Evolutionary conservation across 116 monocot species (phyloP).

Genomic region (Dioscorea cayenensis): DNA sequence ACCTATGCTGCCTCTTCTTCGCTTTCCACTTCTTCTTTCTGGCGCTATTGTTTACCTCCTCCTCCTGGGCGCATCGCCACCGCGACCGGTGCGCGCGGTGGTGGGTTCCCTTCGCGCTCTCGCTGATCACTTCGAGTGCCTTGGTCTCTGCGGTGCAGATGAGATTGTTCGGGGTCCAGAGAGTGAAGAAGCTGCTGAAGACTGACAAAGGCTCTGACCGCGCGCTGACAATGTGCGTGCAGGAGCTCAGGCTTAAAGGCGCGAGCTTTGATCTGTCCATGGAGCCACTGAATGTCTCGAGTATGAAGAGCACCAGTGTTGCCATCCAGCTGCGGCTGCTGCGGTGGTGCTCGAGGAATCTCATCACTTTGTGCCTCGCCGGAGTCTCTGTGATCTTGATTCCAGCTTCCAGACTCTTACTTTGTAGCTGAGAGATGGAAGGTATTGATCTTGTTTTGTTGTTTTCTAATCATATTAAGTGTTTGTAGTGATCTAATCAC

Average conservation of each 20-base stretch:
- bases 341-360: slow-evolving; percentile 3
- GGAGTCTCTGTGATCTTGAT: background rate
- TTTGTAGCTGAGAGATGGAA: background rate
- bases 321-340: slow-evolving; percentile 45
- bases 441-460: too few species aligned
- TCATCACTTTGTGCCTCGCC: background rate
- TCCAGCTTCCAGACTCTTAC: background rate
- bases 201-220: slow-evolving; percentile 48
- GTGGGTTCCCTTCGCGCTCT: slow-evolving; percentile 65
- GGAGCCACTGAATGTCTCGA: slow-evolving; percentile 35
- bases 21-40: slow-evolving; percentile 71
- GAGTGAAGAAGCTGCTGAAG: slow-evolving; percentile 21
- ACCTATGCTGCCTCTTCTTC: slow-evolving; percentile 72
- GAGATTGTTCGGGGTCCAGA: slow-evolving; percentile 42
- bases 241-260: slow-evolving; percentile 96
- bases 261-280: slow-evolving; percentile 64
- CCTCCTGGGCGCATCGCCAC: background rate
- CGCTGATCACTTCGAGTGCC: slow-evolving; percentile 48
- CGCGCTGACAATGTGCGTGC: slow-evolving; percentile 48
- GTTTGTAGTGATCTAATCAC: too few species aligned
- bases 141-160: slow-evolving; percentile 47
- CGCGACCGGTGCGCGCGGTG: slow-evolving; percentile 25
- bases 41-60: slow-evolving; percentile 50
- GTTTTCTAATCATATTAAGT: too few species aligned
- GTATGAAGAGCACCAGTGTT: slow-evolving; percentile 66